Conservation (phyloP, 805 yeast genomes). For the Saccharomycopsis fibuligera region DNA sequence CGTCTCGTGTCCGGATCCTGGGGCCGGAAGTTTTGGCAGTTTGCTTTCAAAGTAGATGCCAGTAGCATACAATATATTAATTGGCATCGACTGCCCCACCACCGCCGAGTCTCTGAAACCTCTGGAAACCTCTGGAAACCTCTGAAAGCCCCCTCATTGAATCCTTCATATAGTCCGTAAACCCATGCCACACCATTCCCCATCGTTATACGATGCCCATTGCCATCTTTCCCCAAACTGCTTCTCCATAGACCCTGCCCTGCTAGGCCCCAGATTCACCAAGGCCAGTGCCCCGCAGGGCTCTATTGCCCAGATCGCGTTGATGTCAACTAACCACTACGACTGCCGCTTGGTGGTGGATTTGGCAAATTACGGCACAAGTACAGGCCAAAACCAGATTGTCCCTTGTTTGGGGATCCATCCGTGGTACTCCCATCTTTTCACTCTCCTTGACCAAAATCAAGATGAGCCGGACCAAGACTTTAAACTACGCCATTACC, state of each 20-base stretch:
- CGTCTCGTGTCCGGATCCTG: no score
- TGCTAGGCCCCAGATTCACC: not conserved
- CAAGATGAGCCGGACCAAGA: slow-evolving; percentile 14
- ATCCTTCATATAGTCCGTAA: not conserved
- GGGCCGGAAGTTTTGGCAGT: no score
- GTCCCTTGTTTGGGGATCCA: slow-evolving; percentile 67
- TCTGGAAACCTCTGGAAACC: no score
- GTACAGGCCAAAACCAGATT: not conserved
- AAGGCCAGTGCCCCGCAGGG: not conserved
- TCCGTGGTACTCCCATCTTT: slow-evolving; percentile 85
- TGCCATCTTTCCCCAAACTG: slow-evolving; percentile 31
- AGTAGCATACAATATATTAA: not conserved
- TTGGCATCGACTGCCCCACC: not conserved
- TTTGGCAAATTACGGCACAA: slow-evolving; percentile 12
- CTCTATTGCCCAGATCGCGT: slow-evolving; percentile 10
- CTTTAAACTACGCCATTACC: slow-evolving; percentile 51
- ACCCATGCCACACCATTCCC: no score
- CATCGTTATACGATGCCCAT: slow-evolving; percentile 32
- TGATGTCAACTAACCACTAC: slow-evolving; percentile 45
- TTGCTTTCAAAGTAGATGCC: no score
- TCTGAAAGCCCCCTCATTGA: not conserved
- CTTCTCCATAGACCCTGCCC: slow-evolving; percentile 7
- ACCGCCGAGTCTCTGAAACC: no score
- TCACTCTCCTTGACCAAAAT: slow-evolving; percentile 23
- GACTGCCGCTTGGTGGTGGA: slow-evolving; percentile 29